A percentile compares a stretch with the other conserved stretches of the same genome.
phyloP scores from a whole-genome alignment of 768 basidiomycete genomes.

The Hemileccinum impolitum region DNA sequence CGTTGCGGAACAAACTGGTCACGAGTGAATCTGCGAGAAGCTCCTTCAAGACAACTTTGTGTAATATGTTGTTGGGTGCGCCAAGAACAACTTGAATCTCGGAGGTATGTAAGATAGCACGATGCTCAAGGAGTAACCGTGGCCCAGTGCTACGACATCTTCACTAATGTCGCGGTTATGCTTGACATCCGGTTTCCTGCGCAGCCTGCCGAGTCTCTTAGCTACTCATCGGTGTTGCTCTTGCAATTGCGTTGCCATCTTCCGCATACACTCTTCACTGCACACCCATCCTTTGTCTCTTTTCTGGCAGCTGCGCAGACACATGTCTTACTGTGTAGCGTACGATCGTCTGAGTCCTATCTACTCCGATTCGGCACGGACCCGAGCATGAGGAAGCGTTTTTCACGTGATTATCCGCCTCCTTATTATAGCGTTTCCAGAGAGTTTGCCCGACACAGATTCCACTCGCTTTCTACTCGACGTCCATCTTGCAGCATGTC shows the following conservation, averaged over 20 bases:
- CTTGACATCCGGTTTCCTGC: conserved; percentile 37
- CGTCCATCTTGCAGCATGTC: conserved; percentile 27
- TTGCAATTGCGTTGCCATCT: conserved; percentile 37
- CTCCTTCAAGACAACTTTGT: conserved; percentile 76
- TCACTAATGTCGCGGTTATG: no score
- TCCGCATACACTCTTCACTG: conserved; percentile 29
- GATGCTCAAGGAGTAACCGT: conserved; percentile 30
- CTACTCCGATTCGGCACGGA: no score
- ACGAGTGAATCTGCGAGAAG: conserved; percentile 78
- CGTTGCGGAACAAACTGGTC: conserved; percentile 83
- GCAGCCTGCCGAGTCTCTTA: no score
- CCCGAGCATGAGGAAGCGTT: no score
- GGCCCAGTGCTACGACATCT: no score
- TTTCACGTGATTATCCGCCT: no score
- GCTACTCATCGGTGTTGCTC: no score
- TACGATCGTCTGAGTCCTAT: no score
- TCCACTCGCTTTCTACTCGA: no score
- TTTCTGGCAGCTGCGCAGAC: conserved; percentile 24
- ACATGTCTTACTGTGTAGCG: no score
- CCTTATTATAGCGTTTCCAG: no score
- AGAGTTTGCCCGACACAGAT: no score
- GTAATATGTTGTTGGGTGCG: conserved; percentile 80
- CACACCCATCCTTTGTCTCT: conserved; percentile 17
- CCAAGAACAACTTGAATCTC: conserved; percentile 47
- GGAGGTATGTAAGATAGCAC: conserved; percentile 31